Conservation (phyloP, 2,329 filamentous ascomycete genomes). For the Acarospora socialis region DNA sequence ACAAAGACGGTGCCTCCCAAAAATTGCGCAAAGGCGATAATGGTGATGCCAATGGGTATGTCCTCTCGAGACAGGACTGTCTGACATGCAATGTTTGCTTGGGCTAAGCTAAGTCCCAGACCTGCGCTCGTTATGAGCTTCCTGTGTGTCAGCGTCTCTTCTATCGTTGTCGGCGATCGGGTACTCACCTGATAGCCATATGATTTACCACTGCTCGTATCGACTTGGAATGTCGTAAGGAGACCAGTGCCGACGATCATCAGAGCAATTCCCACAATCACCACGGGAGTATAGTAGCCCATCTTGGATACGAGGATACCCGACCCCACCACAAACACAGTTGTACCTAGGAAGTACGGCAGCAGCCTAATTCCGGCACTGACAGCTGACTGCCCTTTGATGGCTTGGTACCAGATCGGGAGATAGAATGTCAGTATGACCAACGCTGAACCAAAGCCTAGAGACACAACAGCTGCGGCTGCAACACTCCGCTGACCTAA, state of each 20-base stretch:
- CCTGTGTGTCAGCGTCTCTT: conserved; percentile 12
- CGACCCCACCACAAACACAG: conserved; percentile 2
- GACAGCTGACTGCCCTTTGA: conserved; percentile 8
- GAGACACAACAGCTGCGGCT: neutral
- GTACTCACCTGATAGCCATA: conserved; percentile 21
- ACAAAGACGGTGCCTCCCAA: conserved; percentile 26
- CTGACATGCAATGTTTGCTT: conserved; percentile 23
- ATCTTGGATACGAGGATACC: conserved; percentile 6
- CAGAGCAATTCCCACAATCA: conserved; percentile 21
- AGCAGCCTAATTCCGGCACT: conserved; percentile 9
- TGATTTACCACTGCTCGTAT: conserved; percentile 22
- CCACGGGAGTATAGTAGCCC: conserved; percentile 28
- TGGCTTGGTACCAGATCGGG: conserved; percentile 13
- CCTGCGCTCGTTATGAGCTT: conserved; percentile 22
- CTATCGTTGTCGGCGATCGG: neutral
- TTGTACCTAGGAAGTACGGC: conserved; percentile 8
- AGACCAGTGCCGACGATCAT: conserved; percentile 24
- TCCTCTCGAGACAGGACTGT: conserved; percentile 20
- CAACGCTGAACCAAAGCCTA: conserved; percentile 5
- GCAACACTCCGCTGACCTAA: conserved; percentile 6
- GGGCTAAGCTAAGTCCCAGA: conserved; percentile 24
- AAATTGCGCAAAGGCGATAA: conserved; percentile 25
- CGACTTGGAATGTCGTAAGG: conserved; percentile 22
- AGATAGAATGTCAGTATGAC: conserved; percentile 9
- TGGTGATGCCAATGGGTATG: conserved; percentile 22